A percentile compares a stretch with the other conserved stretches of the same genome.
phyloP scores from a whole-genome alignment of 805 yeast species.

The Spathaspora girioi region DNA sequence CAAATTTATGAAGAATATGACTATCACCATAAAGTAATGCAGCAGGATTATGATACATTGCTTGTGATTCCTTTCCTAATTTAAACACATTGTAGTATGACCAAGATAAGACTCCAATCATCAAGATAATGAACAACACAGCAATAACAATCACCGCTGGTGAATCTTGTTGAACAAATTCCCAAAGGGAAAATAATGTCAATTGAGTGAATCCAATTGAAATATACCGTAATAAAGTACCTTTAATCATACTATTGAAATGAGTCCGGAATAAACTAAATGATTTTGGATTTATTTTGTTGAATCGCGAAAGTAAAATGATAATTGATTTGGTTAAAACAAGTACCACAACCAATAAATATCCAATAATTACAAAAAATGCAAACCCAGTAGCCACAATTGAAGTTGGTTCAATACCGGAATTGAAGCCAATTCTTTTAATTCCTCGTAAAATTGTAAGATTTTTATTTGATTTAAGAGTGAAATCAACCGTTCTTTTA shows the following conservation, averaged over 20 bases:
- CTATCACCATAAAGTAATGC: constrained; percentile 81
- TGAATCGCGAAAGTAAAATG: constrained; percentile 43
- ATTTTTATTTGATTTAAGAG: constrained; percentile 50
- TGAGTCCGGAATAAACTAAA: constrained; percentile 48
- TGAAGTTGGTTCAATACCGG: constrained; percentile 77
- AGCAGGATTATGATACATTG: constrained; percentile 73
- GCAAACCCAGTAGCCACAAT: constrained; percentile 86
- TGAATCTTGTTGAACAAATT: constrained; percentile 76
- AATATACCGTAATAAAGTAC: constrained; percentile 72
- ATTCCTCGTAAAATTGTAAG: constrained; percentile 82
- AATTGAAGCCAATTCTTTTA: constrained; percentile 72
- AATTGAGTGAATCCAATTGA: constrained; percentile 85
- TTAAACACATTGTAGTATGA: constrained; percentile 59
- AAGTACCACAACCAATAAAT: constrained; percentile 61
- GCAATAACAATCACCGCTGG: constrained; percentile 86
- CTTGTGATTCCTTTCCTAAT: constrained; percentile 62
- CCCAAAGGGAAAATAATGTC: constrained; percentile 79
- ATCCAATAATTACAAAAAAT: constrained; percentile 74
- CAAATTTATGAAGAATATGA: constrained; percentile 69
- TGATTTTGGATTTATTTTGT: constrained; percentile 48
- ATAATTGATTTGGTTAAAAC: constrained; percentile 50
- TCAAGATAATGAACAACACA: constrained; percentile 60
- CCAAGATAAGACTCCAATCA: constrained; percentile 60
- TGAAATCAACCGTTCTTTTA: constrained; percentile 29
- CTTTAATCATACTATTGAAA: constrained; percentile 66